Base-by-base conservation (phyloP, 2,329 filamentous ascomycete genomes). In the Ceratocystis harringtonii region DNA sequence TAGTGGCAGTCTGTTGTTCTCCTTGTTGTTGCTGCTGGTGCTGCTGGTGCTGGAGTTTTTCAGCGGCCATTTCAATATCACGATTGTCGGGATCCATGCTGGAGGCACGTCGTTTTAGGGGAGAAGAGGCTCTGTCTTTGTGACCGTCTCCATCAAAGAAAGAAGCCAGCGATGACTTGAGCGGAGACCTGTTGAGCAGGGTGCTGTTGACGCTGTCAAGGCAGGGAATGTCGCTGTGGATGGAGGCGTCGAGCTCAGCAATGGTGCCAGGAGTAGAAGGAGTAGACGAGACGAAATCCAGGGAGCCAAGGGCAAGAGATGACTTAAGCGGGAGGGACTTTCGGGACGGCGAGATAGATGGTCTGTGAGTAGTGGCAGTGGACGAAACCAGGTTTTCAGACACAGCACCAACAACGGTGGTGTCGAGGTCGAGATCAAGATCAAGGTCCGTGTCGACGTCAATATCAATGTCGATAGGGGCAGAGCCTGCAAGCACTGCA, bases 61-160 rank as follows among this genome's bases (percentile, higher is more conserved):
- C 60, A 64, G 62, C 69, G 32, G 68, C 66, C 32, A 66, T 66
- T 44, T 70, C 70, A 28, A 65, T 65, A 45, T 77, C 73, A 28
- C 72, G 71, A 61, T 67, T 67, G 50, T 81, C 80, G 62, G 77
- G 78, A 64, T 84, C 81, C 81, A 84, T 83, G 71, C 81, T 84
- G 67, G 81, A 84, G 44, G 84, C 84, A 68, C 80, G 79, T 71
- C 84, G 79, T 74, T 87, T 87, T 66, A 86, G 74, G 6, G 84
- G 84, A 22, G 84, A 87, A 32, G 84, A 85, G 22, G 84, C 84
- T 70, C 84, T 79, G 57, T 85, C 80, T 58, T 58, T 58, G 67
- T 80, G 78, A 28, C 78, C 71, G 68, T 85, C 81, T 69, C 79
- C 77, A 73, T 82, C 80, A 69, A 80, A 83, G 69, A 81, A 81